phyloP scores from a whole-genome alignment of 1,139 yeast species.

The Yamadazyma friedrichii region DNA sequence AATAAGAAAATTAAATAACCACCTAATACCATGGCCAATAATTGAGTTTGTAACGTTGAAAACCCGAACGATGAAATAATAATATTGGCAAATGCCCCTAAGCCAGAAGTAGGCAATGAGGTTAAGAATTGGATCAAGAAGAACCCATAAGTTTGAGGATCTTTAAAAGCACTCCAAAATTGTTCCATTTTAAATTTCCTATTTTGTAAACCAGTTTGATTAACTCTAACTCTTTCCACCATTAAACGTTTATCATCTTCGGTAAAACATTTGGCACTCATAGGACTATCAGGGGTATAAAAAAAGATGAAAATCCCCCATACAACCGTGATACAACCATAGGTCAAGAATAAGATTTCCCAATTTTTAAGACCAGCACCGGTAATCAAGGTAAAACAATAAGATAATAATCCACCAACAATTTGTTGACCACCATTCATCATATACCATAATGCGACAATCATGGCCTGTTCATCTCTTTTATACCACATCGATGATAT shows the following conservation, averaged over 20 bases:
- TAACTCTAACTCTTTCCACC: slow-evolving; percentile 31
- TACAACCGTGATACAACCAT: slow-evolving; percentile 33
- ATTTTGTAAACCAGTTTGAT: slow-evolving; percentile 34
- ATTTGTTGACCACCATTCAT: slow-evolving; percentile 43
- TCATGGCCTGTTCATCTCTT: slow-evolving; percentile 34
- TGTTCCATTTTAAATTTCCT: slow-evolving; percentile 27
- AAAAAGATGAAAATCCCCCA: slow-evolving; percentile 30
- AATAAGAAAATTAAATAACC: slow-evolving; percentile 34
- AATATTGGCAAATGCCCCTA: slow-evolving; percentile 40
- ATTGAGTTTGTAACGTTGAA: slow-evolving; percentile 29
- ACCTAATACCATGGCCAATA: slow-evolving; percentile 41
- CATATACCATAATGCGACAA: slow-evolving; percentile 39
- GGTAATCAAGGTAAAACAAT: slow-evolving; percentile 38
- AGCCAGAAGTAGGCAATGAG: slow-evolving; percentile 41
- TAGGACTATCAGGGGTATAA: slow-evolving; percentile 34
- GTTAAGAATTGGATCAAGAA: slow-evolving; percentile 33
- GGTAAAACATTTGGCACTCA: slow-evolving; percentile 27
- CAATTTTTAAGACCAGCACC: slow-evolving; percentile 27
- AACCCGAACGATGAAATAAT: slow-evolving; percentile 39
- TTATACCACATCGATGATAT: slow-evolving; percentile 44
- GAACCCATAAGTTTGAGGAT: slow-evolving; percentile 39
- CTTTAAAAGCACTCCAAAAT: slow-evolving; percentile 27
- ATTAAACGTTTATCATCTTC: slow-evolving; percentile 29
- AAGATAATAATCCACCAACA: slow-evolving; percentile 41
- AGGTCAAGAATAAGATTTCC: slow-evolving; percentile 38